Conservation (phyloP, 2,329 filamentous ascomycete genomes). For the Dothistroma pini region DNA sequence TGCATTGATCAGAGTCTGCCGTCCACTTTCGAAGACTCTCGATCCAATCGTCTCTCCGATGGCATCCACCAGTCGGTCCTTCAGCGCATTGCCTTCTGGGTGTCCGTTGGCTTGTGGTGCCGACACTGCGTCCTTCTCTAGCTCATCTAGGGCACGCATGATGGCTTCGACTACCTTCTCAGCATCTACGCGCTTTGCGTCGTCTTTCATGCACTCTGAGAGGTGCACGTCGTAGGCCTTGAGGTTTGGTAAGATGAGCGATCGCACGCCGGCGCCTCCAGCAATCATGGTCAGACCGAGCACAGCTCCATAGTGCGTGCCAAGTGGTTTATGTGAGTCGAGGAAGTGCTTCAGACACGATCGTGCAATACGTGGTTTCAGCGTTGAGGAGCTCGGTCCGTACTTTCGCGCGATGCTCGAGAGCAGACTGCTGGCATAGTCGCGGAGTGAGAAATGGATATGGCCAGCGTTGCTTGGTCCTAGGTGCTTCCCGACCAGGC, state of each 20-base stretch:
- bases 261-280: slow-evolving; percentile 61
- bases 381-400: slow-evolving; percentile 70
- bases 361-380: slow-evolving; percentile 85
- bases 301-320: slow-evolving; percentile 85
- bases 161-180: slow-evolving; percentile 59
- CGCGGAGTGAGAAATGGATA: slow-evolving; percentile 74
- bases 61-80: slow-evolving; percentile 40
- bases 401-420: slow-evolving; percentile 78
- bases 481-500: slow-evolving; percentile 78
- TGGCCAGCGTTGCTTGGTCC: slow-evolving; percentile 54
- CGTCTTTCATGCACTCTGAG: slow-evolving; percentile 53
- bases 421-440: slow-evolving; percentile 78
- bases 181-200: slow-evolving; percentile 55
- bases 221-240: slow-evolving; percentile 61
- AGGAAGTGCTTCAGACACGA: slow-evolving; percentile 91
- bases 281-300: slow-evolving; percentile 75
- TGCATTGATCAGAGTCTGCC: slow-evolving; percentile 36
- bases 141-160: slow-evolving; percentile 51
- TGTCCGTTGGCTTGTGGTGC: slow-evolving; percentile 38
- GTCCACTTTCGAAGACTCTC: slow-evolving; percentile 39
- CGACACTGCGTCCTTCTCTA: slow-evolving; percentile 47
- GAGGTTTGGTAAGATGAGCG: slow-evolving; percentile 64
- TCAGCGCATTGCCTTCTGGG: slow-evolving; percentile 39
- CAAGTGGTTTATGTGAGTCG: slow-evolving; percentile 75
- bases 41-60: slow-evolving; percentile 44